A percentile compares a stretch with the other conserved stretches of the same genome.
Conservation (phyloP, 2,329 filamentous ascomycete species). For the Aspergillus aculeatinus region DNA sequence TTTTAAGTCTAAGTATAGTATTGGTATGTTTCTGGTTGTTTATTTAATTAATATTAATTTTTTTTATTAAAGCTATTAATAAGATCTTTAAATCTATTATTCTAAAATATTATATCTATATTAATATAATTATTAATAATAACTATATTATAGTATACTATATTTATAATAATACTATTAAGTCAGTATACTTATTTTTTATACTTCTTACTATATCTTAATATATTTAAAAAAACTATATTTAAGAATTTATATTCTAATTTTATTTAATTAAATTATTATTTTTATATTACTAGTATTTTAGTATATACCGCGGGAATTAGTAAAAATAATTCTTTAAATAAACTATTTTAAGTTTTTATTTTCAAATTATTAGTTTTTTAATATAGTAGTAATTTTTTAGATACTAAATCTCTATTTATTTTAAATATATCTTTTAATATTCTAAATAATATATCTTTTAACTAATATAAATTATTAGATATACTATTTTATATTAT, state of each 20-base stretch:
- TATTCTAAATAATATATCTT: too few relatives aligned
- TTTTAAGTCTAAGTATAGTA: background rate
- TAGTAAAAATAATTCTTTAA: background rate
- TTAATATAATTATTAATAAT: background rate
- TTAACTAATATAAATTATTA: background rate
- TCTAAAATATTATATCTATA: background rate
- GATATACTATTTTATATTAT: too few relatives aligned
- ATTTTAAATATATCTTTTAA: too few relatives aligned
- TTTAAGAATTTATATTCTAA: too few relatives aligned
- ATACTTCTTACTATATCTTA: background rate
- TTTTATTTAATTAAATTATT: too few relatives aligned
- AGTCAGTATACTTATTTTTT: background rate
- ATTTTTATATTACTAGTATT: background rate
- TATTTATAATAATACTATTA: background rate
- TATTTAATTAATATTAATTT: background rate
- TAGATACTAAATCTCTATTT: too few relatives aligned
- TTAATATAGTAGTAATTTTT: too few relatives aligned
- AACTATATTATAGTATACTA: background rate
- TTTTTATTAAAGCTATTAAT: background rate
- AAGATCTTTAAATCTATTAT: too few relatives aligned
- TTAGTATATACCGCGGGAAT: background rate
- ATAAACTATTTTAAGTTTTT: too few relatives aligned
- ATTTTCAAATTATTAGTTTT: too few relatives aligned
- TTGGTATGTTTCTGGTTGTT: background rate
- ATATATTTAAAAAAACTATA: too few relatives aligned